phyloP scores from a whole-genome alignment of 345 rosid genomes.

The Sisymbrium altissimum region DNA sequence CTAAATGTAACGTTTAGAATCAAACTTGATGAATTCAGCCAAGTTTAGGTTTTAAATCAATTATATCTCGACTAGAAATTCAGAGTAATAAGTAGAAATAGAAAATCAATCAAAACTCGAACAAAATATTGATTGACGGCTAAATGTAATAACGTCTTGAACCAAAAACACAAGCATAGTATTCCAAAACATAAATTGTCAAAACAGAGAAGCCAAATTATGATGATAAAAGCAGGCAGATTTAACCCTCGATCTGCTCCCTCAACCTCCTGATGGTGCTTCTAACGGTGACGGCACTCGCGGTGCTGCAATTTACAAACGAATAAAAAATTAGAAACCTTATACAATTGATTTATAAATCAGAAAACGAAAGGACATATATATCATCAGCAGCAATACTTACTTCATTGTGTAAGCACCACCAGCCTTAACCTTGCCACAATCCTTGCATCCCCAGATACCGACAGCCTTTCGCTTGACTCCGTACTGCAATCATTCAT shows the following conservation, averaged over 20 bases:
- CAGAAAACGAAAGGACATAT: too few relatives aligned
- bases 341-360: background rate
- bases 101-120: background rate
- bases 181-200: background rate
- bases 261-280: slow-evolving; percentile 91
- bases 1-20: too few relatives aligned
- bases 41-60: too few relatives aligned
- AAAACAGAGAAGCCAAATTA: background rate
- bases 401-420: slow-evolving; percentile 97
- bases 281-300: slow-evolving; percentile 86
- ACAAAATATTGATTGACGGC: background rate
- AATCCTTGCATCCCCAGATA: slow-evolving; percentile 96
- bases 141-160: slow-evolving; percentile 10
- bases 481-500: slow-evolving; percentile 47
- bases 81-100: too few relatives aligned
- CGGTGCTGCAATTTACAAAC: slow-evolving; percentile 50
- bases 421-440: slow-evolving; percentile 92
- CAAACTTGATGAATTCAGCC: too few relatives aligned
- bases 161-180: background rate
- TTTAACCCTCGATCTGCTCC: slow-evolving; percentile 84
- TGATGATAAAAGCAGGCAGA: background rate
- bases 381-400: background rate
- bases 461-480: slow-evolving; percentile 97
- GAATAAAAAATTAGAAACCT: background rate
- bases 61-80: too few relatives aligned